Evolutionary conservation across 2,329 filamentous ascomycete species (phyloP).

Genomic region (Leptosphaerulina australis): DNA sequence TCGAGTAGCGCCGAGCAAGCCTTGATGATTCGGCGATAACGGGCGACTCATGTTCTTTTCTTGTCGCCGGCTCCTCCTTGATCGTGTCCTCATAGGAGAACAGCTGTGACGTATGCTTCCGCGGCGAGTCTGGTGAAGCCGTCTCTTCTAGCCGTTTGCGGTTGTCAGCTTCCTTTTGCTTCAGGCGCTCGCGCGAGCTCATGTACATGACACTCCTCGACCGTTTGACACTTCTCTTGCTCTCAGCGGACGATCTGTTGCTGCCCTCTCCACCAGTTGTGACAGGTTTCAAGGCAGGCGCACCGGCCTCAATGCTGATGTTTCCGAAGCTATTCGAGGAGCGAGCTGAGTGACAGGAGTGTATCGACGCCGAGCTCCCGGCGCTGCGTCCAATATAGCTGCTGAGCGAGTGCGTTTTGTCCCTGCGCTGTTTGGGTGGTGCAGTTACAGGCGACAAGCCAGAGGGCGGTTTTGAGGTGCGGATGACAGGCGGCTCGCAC

Average conservation of each 20-base stretch:
- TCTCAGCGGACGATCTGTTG: slow-evolving; percentile 43
- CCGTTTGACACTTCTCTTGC: slow-evolving; percentile 43
- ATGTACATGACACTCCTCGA: slow-evolving; percentile 72
- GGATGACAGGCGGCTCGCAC: slow-evolving; percentile 72
- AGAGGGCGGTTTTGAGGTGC: slow-evolving; percentile 80
- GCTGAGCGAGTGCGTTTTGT: slow-evolving; percentile 58
- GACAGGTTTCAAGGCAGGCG: slow-evolving; percentile 34
- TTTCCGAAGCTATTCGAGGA: slow-evolving; percentile 50
- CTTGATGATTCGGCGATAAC: slow-evolving; percentile 35
- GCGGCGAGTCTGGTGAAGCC: slow-evolving; percentile 32
- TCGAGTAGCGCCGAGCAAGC: slow-evolving; percentile 38
- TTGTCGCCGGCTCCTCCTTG: slow-evolving; percentile 42
- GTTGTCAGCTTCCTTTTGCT: slow-evolving; percentile 64
- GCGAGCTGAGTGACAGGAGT: slow-evolving; percentile 43
- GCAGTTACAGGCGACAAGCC: slow-evolving; percentile 75
- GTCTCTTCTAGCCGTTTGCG: slow-evolving; percentile 60
- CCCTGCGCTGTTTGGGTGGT: slow-evolving; percentile 49
- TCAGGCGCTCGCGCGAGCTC: slow-evolving; percentile 71
- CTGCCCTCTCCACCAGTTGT: slow-evolving; percentile 26
- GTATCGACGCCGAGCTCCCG: slow-evolving; percentile 44
- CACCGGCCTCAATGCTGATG: slow-evolving; percentile 48
- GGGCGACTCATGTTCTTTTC: slow-evolving; percentile 22
- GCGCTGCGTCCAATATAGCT: slow-evolving; percentile 60
- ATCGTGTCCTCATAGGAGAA: slow-evolving; percentile 46
- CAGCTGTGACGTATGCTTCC: slow-evolving; percentile 34